These are phyloP conservation scores for Auricularia heimuer DNA, from an alignment of 768 basidiomycete genomes.

Conservation along the genomic window DNA sequence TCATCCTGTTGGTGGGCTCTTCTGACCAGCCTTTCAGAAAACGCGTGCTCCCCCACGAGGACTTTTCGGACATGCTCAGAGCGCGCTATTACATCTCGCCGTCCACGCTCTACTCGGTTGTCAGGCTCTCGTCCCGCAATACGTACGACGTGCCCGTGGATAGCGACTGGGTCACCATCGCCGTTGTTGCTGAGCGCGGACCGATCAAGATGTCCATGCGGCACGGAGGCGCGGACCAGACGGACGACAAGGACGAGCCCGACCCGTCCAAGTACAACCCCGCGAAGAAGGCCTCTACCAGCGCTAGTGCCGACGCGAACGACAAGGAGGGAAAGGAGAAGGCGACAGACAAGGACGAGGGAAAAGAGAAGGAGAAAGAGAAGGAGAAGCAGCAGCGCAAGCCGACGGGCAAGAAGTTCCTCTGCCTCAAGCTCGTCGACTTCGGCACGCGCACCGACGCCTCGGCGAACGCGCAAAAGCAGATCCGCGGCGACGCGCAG, in stretches of 20 bases:
- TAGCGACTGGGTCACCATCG: slow-evolving; percentile 93
- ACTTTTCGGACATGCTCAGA: slow-evolving; percentile 68
- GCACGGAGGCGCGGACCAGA: not conserved
- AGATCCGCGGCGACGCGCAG: slow-evolving; percentile 72
- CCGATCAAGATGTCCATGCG: slow-evolving; percentile 64
- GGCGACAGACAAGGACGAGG: slow-evolving; percentile 12
- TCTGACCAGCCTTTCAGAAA: slow-evolving; percentile 22
- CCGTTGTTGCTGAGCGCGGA: slow-evolving; percentile 87
- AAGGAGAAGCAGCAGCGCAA: slow-evolving; percentile 25
- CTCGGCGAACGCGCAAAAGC: slow-evolving; percentile 36
- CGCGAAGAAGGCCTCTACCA: not conserved
- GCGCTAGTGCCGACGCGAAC: not conserved
- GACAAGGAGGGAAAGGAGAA: slow-evolving; percentile 13
- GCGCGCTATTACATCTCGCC: slow-evolving; percentile 85
- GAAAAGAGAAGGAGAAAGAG: slow-evolving; percentile 25
- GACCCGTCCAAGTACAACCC: not conserved
- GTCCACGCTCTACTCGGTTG: slow-evolving; percentile 77
- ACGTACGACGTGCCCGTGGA: slow-evolving; percentile 86
- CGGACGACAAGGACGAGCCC: not conserved
- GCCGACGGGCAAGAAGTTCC: slow-evolving; percentile 64
- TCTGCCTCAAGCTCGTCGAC: slow-evolving; percentile 77
- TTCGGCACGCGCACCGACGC: slow-evolving; percentile 56
- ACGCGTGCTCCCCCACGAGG: slow-evolving; percentile 61
- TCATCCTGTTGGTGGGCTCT: not conserved
- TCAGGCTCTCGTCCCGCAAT: slow-evolving; percentile 67